A percentile compares a stretch with the other conserved stretches of the same genome.
Conservation (phyloP, 2,329 filamentous ascomycete species). For the Ascocoryne sarcoides region DNA sequence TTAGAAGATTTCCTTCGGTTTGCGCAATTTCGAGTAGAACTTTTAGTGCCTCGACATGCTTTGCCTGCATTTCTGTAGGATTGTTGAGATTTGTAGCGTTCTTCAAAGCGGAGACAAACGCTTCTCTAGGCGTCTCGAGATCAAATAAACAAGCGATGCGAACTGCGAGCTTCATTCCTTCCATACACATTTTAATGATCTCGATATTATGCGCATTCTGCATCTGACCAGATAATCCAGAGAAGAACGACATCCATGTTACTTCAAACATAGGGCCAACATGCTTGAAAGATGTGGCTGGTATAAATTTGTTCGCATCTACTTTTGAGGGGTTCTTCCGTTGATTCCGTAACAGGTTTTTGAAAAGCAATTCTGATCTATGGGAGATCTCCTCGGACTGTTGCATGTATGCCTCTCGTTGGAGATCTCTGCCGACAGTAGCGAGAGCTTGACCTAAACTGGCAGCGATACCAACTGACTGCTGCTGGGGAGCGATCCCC, state of each 20-base stretch:
- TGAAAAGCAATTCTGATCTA: slow-evolving; percentile 76
- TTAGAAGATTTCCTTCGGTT: slow-evolving; percentile 82
- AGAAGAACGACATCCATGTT: slow-evolving; percentile 98
- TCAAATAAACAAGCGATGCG: slow-evolving; percentile 91
- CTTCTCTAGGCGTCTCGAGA: slow-evolving; percentile 83
- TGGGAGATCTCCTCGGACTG: slow-evolving; percentile 86
- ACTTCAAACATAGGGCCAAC: slow-evolving; percentile 98
- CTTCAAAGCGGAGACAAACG: slow-evolving; percentile 86
- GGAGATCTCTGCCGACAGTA: slow-evolving; percentile 83
- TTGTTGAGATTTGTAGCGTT: slow-evolving; percentile 96
- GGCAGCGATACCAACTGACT: slow-evolving; percentile 65
- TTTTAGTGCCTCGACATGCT: slow-evolving; percentile 92
- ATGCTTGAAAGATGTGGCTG: slow-evolving; percentile 87
- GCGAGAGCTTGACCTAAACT: slow-evolving; percentile 83
- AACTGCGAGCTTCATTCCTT: slow-evolving; percentile 90
- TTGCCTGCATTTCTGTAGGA: slow-evolving; percentile 85
- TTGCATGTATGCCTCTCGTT: slow-evolving; percentile 86
- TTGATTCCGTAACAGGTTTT: slow-evolving; percentile 84
- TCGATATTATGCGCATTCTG: slow-evolving; percentile 91
- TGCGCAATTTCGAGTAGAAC: slow-evolving; percentile 86
- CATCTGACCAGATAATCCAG: slow-evolving; percentile 83
- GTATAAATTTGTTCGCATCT: slow-evolving; percentile 68
- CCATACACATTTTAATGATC: slow-evolving; percentile 84
- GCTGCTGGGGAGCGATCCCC: slow-evolving; percentile 48
- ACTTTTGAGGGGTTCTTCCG: slow-evolving; percentile 65